phyloP scores from a whole-genome alignment of 2,329 filamentous ascomycete species.

The Penicillium sp. region DNA sequence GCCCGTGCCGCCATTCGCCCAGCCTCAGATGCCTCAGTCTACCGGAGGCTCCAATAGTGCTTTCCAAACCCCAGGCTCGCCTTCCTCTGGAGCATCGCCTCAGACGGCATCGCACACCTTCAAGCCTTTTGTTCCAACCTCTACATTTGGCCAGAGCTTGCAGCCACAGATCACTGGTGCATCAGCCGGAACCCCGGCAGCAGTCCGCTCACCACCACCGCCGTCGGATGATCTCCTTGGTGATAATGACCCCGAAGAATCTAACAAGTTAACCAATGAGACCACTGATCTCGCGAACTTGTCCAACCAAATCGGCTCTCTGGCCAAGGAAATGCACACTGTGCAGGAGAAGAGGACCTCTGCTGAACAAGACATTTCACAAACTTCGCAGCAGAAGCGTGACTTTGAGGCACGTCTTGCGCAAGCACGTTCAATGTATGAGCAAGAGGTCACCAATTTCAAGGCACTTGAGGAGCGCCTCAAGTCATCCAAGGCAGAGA shows the following conservation, averaged over 20 bases:
- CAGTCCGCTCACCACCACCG: conserved; percentile 45
- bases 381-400: conserved; percentile 80
- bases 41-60: conserved; percentile 67
- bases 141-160: conserved; percentile 82
- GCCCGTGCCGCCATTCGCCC: conserved; percentile 50
- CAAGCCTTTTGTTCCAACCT: conserved; percentile 89
- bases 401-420: conserved; percentile 87
- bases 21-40: conserved; percentile 61
- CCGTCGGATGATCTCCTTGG: conserved; percentile 82
- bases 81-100: conserved; percentile 38
- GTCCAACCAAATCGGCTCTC: conserved; percentile 87
- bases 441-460: conserved; percentile 87
- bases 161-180: conserved; percentile 73
- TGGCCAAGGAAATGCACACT: conserved; percentile 92
- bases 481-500: conserved; percentile 71
- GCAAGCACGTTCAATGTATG: conserved; percentile 83
- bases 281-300: conserved; percentile 91
- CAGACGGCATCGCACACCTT: conserved; percentile 56
- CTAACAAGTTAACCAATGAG: conserved; percentile 82
- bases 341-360: conserved; percentile 77
- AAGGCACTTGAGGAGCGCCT: conserved; percentile 82
- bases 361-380: conserved; percentile 77
- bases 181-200: conserved; percentile 37
- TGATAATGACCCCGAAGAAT: conserved; percentile 83
- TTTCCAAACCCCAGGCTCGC: conserved; percentile 56